phyloP scores from a whole-genome alignment of 352 stramenopile species.

The Pythium brachiatum region DNA sequence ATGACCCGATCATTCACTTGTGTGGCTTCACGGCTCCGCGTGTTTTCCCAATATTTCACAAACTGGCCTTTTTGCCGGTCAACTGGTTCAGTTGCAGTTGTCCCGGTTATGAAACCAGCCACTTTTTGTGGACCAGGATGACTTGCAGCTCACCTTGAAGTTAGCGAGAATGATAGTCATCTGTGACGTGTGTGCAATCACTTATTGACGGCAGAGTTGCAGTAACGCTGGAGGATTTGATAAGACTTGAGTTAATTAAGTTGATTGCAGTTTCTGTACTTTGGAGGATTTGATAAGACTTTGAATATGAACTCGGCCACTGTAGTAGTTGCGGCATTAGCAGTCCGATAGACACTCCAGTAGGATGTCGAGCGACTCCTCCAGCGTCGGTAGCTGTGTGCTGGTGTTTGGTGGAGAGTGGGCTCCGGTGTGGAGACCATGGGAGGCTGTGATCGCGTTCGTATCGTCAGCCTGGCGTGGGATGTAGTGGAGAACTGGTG shows the following conservation, averaged over 20 bases:
- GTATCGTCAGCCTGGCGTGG: neutral
- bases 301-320: neutral
- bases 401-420: neutral
- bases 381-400: conserved; percentile 12
- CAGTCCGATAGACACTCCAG: conserved; percentile 21
- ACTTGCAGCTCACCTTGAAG: conserved; percentile 3
- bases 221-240: no score
- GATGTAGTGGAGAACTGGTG: neutral
- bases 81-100: no score
- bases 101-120: no score
- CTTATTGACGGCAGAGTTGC: no score
- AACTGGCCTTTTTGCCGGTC: no score
- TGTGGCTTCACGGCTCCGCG: no score
- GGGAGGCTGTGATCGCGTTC: neutral
- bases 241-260: no score
- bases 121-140: conserved; percentile 5
- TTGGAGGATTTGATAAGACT: neutral
- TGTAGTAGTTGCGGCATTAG: neutral
- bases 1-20: no score
- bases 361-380: conserved; percentile 22
- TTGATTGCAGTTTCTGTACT: neutral
- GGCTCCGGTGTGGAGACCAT: neutral
- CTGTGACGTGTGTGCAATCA: no score
- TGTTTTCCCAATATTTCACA: no score
- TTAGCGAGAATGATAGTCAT: neutral